A percentile compares a stretch with the other conserved stretches of the same genome.
Conservation (phyloP, 129 eudicot genomes). For the Logfia minima region DNA sequence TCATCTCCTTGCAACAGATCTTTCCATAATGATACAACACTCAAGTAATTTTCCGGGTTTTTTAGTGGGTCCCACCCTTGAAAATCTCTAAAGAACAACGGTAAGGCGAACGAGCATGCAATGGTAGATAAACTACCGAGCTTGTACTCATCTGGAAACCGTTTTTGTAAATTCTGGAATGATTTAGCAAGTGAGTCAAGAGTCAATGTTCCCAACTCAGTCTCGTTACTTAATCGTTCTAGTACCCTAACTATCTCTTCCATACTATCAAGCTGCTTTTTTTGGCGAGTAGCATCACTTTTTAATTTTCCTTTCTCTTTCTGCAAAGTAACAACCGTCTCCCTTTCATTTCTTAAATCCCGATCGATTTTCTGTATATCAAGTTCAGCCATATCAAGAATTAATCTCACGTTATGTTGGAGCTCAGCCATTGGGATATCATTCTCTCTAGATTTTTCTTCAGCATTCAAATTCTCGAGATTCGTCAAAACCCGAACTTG, state of each 20-base stretch:
- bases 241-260: slow-evolving; percentile 49
- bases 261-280: slow-evolving; percentile 62
- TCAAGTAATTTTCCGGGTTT: slow-evolving; percentile 48
- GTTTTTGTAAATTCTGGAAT: slow-evolving; percentile 50
- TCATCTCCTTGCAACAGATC: slow-evolving; percentile 61
- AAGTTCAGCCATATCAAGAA: slow-evolving; percentile 63
- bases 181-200: slow-evolving; percentile 61
- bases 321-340: slow-evolving; percentile 62
- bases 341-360: slow-evolving; percentile 73
- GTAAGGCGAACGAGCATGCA: slow-evolving; percentile 64
- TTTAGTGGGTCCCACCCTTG: slow-evolving; percentile 79
- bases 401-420: slow-evolving; percentile 66
- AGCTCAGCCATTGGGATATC: slow-evolving; percentile 80
- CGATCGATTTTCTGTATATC: slow-evolving; percentile 68
- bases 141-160: slow-evolving; percentile 57
- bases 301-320: slow-evolving; percentile 68
- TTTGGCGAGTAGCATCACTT: slow-evolving; percentile 48
- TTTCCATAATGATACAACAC: slow-evolving; percentile 53
- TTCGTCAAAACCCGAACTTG: slow-evolving; percentile 77
- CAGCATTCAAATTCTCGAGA: slow-evolving; percentile 76
- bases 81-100: slow-evolving; percentile 57
- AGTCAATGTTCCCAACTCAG: slow-evolving; percentile 50
- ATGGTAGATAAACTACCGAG: slow-evolving; percentile 57
- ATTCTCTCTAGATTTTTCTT: slow-evolving; percentile 57
- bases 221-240: slow-evolving; percentile 45